These are phyloP conservation scores for Testicularia cyperi DNA, from an alignment of 1,284 basidiomycete species.

Conservation along the genomic window DNA sequence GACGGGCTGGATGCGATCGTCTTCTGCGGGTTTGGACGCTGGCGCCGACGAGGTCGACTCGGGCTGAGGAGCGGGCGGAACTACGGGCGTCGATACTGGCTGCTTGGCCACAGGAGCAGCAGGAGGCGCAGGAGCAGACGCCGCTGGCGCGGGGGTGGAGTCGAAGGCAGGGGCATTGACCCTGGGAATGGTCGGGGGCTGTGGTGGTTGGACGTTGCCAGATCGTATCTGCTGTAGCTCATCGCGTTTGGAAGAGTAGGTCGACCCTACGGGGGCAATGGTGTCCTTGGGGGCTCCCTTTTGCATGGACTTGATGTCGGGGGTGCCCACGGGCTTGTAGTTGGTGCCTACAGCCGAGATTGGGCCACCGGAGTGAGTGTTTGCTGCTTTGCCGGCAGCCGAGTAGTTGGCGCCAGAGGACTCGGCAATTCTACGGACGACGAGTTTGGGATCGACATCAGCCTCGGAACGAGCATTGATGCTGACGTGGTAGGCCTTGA, in stretches of 20 bases:
- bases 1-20: constrained; percentile 56
- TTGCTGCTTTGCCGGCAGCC: constrained; percentile 54
- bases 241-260: constrained; percentile 49
- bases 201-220: constrained; percentile 18
- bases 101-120: constrained; percentile 5
- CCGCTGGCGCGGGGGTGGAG: constrained; percentile 12
- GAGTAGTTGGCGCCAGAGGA: constrained; percentile 92
- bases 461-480: constrained; percentile 90
- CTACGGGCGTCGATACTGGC: constrained; percentile 5
- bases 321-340: constrained; percentile 57
- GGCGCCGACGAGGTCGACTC: constrained; percentile 6
- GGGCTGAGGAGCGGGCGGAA: constrained; percentile 22
- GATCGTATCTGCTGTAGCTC: constrained; percentile 52
- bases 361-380: constrained; percentile 49
- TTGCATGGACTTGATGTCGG: constrained; percentile 55
- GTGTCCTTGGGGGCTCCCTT: constrained; percentile 43
- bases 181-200: constrained; percentile 17
- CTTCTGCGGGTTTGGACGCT: constrained; percentile 47
- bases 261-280: constrained; percentile 52
- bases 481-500: constrained; percentile 80
- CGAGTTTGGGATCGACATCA: constrained; percentile 56
- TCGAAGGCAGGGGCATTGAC: constrained; percentile 27
- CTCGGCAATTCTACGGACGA: constrained; percentile 80
- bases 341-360: constrained; percentile 50
- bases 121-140: constrained; percentile 9